Base-by-base conservation (phyloP, 2,329 filamentous ascomycete genomes). In the Xylaria sp. region DNA sequence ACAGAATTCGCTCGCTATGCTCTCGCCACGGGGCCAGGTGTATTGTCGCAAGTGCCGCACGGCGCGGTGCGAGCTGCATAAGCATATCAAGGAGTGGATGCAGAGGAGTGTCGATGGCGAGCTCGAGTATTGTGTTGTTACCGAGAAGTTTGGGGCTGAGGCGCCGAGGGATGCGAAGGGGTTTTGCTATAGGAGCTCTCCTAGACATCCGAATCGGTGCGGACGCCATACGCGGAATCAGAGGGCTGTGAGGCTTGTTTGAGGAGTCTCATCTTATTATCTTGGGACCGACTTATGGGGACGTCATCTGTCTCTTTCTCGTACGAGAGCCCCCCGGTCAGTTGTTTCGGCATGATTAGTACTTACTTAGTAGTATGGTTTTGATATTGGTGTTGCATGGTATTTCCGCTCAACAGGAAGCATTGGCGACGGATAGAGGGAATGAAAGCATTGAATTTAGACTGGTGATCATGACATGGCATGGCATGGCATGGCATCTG, bases 31-130 rank as follows among this genome's bases (percentile, higher is more conserved):
- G 64, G 88, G 87, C 25, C 87, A 89, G 75, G 86, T 88, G 5
- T 86, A 88, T 77, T 91, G 88, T 78, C 83, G 85, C 66, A 89
- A 90, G 77, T 91, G 88, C 71, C 87, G 87, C 58, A 84, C 87
- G 68, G 85, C 82, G 48, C 84, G 88, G 42, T 91, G 88, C 78
- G 87, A 90, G 81, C 82, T 91, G 66, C 87, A 90, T 79, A 85
- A 86, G 71, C 88, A 91, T 76, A 84, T 91, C 73, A 82, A 83
- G 74, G 83, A 82, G 48, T 90, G 88, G 86, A 86, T 90, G 83
- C 32, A 35, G 32, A 10, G 10, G 5, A 35, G 8, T 10, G 32
- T 10, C 8, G 86, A 86, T 63, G 79, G 82, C 47, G 81, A 78
- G 23, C 79, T 83, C 69, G 88, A 91, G 78, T 90, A 90, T 79